phyloP scores from a whole-genome alignment of 148 eudicot genomes.

The Arctostaphylos glauca region DNA sequence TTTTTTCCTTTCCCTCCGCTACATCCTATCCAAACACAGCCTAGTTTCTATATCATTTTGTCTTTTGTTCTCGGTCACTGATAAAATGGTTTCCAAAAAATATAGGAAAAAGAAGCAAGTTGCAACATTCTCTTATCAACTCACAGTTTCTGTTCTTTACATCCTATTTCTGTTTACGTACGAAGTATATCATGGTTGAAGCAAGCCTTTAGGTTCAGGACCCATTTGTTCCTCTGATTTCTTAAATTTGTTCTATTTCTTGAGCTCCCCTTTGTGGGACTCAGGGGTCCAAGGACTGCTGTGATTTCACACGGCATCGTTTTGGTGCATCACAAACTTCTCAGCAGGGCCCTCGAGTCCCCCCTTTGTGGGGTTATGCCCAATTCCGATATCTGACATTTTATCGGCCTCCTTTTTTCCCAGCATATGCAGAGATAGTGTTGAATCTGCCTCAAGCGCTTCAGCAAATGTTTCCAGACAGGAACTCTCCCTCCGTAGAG shows the following conservation, averaged over 20 bases:
- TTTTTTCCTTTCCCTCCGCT: not conserved
- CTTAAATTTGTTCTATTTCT: not conserved
- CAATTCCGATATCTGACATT: not conserved
- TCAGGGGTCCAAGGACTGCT: too few relatives aligned
- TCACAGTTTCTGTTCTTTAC: not conserved
- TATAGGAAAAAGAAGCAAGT: not conserved
- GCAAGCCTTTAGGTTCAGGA: not conserved
- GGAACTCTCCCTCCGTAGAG: slow-evolving; percentile 9
- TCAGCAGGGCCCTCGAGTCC: too few relatives aligned
- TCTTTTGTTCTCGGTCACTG: not conserved
- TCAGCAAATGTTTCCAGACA: slow-evolving; percentile 39
- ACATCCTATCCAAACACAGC: not conserved
- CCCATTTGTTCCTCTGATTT: not conserved
- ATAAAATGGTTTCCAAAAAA: not conserved
- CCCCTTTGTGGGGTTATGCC: not conserved
- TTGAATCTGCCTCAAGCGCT: slow-evolving; percentile 76
- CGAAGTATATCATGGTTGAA: not conserved
- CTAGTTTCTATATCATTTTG: not conserved
- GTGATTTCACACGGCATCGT: too few relatives aligned
- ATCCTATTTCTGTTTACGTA: not conserved
- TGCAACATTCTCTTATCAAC: not conserved
- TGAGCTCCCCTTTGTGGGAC: not conserved
- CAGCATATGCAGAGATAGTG: slow-evolving; percentile 95
- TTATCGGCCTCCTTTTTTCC: slow-evolving; percentile 16
- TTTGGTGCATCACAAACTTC: too few relatives aligned